Conservation (phyloP, 257 asterid genomes). For the Primulina huaijiensis region DNA sequence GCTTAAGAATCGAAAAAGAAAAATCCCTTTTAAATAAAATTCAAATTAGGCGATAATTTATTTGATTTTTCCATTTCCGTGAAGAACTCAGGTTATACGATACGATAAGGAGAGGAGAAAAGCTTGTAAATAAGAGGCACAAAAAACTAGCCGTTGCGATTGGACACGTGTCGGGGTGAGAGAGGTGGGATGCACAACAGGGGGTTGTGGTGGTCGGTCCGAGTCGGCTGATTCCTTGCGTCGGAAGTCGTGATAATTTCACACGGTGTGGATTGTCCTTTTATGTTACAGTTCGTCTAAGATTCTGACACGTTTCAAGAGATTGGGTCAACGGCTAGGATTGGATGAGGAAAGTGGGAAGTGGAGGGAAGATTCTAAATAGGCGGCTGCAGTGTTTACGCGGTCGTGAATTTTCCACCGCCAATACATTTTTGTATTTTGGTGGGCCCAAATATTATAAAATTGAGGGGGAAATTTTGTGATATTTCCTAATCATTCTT, state of each 20-base stretch:
- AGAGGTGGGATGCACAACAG: constrained; percentile 32
- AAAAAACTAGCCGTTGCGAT: constrained; percentile 55
- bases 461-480: too few species aligned
- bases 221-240: not conserved
- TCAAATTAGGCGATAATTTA: constrained; percentile 1
- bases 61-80: not conserved
- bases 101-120: not conserved
- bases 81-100: constrained; percentile 23
- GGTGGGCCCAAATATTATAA: not conserved
- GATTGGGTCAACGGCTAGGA: not conserved
- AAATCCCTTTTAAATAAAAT: not conserved
- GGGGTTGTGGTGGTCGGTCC: constrained; percentile 45
- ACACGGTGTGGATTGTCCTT: not conserved
- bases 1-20: not conserved
- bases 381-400: not conserved
- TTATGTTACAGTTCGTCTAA: too few species aligned
- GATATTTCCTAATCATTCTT: too few species aligned
- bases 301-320: not conserved
- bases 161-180: constrained; percentile 31
- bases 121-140: constrained; percentile 13
- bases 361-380: not conserved
- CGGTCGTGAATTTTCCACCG: not conserved
- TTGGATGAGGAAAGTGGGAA: not conserved
- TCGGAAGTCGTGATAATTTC: not conserved
- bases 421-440: not conserved